Conservation (phyloP, 768 basidiomycete species). For the Ephemerocybe angulata region DNA sequence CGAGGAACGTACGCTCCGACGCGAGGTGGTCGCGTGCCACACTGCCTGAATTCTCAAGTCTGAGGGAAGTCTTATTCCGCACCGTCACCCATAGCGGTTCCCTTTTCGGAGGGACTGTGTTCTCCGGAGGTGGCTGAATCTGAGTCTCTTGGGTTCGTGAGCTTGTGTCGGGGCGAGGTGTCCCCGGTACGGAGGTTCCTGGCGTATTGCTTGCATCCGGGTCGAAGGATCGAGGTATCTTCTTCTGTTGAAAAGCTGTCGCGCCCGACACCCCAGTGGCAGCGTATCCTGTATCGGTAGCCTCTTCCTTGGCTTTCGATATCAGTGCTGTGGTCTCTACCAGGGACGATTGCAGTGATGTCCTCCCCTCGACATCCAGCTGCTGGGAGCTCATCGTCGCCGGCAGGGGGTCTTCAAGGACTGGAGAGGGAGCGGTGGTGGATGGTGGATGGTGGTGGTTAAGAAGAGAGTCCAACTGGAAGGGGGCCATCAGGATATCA, state of each 20-base stretch:
- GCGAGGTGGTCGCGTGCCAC: conserved; percentile 65
- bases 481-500: background rate
- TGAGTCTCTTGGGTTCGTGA: background rate
- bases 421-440: background rate
- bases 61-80: conserved; percentile 19
- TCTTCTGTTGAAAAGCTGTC: background rate
- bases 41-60: conserved; percentile 56
- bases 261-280: background rate
- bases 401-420: too few species aligned
- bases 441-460: background rate
- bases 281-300: background rate
- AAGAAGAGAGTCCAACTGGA: background rate
- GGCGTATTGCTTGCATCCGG: background rate
- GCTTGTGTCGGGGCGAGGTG: background rate
- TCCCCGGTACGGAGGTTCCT: background rate
- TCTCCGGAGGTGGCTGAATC: background rate
- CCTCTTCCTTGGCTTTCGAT: background rate
- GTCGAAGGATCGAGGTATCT: background rate
- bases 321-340: background rate
- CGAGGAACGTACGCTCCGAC: conserved; percentile 59
- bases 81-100: background rate
- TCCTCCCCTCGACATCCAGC: background rate
- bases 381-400: background rate
- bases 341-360: background rate
- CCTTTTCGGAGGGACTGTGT: background rate